Conservation (phyloP, 305 asterid genomes). For the Fraxinus velutina region DNA sequence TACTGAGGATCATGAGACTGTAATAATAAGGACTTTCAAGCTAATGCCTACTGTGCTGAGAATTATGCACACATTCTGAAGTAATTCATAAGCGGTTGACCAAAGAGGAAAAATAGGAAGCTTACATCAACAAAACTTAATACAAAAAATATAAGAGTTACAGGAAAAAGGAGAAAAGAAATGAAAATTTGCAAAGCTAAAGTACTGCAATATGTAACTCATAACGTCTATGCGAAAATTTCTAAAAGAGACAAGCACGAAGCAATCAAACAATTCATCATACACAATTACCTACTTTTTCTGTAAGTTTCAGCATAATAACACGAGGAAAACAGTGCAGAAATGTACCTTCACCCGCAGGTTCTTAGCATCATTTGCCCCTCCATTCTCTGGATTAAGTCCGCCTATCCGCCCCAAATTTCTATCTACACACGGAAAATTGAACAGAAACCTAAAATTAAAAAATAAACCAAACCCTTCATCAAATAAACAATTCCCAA, state of each 20-base stretch:
- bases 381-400: slow-evolving; percentile 58
- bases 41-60: background rate
- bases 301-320: background rate
- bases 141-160: background rate
- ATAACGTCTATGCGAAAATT: background rate
- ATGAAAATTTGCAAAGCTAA: background rate
- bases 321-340: background rate
- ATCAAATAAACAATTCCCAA: slow-evolving; percentile 11
- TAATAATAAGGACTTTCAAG: background rate
- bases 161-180: background rate
- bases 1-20: background rate
- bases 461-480: background rate
- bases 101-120: background rate
- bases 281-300: background rate
- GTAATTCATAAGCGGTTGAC: background rate
- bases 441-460: background rate
- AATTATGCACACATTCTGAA: background rate
- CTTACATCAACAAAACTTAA: background rate
- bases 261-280: background rate
- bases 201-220: background rate
- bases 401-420: slow-evolving; percentile 47
- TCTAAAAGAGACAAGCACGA: background rate
- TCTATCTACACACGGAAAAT: slow-evolving; percentile 44
- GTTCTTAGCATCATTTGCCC: slow-evolving; percentile 58
- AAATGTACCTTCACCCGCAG: slow-evolving; percentile 66